These are phyloP conservation scores for Carex myosuroides DNA, from an alignment of 176 grass and related monocot genomes.

Conservation along the genomic window DNA sequence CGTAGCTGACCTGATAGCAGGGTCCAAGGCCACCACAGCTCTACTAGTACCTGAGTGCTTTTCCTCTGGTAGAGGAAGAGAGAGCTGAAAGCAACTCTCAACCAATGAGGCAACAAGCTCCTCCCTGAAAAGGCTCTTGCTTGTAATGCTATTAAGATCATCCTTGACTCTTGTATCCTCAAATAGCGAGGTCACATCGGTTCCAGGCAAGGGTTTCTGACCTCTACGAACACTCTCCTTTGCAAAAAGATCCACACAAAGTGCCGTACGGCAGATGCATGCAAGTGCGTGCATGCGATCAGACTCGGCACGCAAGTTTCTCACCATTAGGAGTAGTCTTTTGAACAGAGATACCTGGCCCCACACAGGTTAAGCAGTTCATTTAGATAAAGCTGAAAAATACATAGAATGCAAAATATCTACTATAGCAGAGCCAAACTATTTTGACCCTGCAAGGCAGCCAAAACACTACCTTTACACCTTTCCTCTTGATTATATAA, in stretches of 20 bases:
- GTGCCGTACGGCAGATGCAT: slow-evolving; percentile 87
- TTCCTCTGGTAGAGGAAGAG: slow-evolving; percentile 82
- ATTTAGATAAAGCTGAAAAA: background rate
- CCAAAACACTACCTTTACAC: background rate
- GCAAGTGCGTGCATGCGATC: slow-evolving; percentile 95
- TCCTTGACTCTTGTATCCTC: slow-evolving; percentile 95
- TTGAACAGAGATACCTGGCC: slow-evolving; percentile 94
- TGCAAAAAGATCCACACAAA: slow-evolving; percentile 99
- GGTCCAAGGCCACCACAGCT: background rate
- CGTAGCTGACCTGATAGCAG: background rate
- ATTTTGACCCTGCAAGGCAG: background rate
- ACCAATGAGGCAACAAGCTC: slow-evolving; percentile 87
- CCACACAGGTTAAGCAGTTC: slow-evolving; percentile 17
- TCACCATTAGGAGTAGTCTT: slow-evolving; percentile 91
- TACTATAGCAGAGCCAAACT: background rate
- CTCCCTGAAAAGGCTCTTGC: slow-evolving; percentile 96
- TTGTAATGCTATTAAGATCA: slow-evolving; percentile 75
- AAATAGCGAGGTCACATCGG: slow-evolving; percentile 92
- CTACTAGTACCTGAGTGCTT: slow-evolving; percentile 57
- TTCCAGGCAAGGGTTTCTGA: slow-evolving; percentile 88
- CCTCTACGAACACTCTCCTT: slow-evolving; percentile 95
- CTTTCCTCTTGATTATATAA: background rate
- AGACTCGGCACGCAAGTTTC: slow-evolving; percentile 93
- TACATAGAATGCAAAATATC: background rate
- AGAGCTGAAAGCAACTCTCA: slow-evolving; percentile 98